Evolutionary conservation across 441 rosid genomes (phyloP).

Genomic region (Pelargonium exstipulatum): DNA sequence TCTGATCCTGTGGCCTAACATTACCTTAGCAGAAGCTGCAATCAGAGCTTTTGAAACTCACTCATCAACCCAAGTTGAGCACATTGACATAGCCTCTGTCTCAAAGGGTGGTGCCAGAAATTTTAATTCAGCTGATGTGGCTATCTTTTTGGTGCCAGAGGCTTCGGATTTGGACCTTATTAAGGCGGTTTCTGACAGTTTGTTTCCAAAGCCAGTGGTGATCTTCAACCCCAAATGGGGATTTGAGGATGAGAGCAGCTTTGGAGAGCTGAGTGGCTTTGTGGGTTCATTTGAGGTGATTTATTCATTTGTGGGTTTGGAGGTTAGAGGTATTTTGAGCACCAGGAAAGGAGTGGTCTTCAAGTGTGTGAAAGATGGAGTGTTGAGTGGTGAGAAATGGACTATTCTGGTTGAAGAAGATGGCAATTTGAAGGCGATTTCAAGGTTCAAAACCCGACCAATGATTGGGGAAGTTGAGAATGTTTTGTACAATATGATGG

Average conservation of each 20-base stretch:
- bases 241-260: slow-evolving; percentile 51
- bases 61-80: slow-evolving; percentile 30
- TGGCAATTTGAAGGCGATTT: slow-evolving; percentile 55
- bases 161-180: slow-evolving; percentile 39
- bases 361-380: slow-evolving; percentile 75
- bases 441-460: slow-evolving; percentile 60
- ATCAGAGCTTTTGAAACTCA: slow-evolving; percentile 30
- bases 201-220: slow-evolving; percentile 60
- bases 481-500: slow-evolving; percentile 77
- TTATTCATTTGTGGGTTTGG: slow-evolving; percentile 68
- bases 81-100: slow-evolving; percentile 34
- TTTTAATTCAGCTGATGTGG: slow-evolving; percentile 48
- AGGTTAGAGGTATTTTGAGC: slow-evolving; percentile 64
- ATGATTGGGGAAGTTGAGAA: slow-evolving; percentile 66
- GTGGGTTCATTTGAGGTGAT: slow-evolving; percentile 66
- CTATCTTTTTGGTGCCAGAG: slow-evolving; percentile 59
- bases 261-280: slow-evolving; percentile 44
- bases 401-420: slow-evolving; percentile 62
- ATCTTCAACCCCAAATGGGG: slow-evolving; percentile 71
- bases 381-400: slow-evolving; percentile 77
- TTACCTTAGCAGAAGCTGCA: slow-evolving; percentile 33
- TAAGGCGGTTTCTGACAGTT: slow-evolving; percentile 32
- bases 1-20: slow-evolving; percentile 50
- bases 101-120: slow-evolving; percentile 21
- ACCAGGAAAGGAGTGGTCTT: slow-evolving; percentile 64